These are phyloP conservation scores for Penicillium polonicum DNA, from an alignment of 2,329 filamentous ascomycete genomes.

Conservation along the genomic window DNA sequence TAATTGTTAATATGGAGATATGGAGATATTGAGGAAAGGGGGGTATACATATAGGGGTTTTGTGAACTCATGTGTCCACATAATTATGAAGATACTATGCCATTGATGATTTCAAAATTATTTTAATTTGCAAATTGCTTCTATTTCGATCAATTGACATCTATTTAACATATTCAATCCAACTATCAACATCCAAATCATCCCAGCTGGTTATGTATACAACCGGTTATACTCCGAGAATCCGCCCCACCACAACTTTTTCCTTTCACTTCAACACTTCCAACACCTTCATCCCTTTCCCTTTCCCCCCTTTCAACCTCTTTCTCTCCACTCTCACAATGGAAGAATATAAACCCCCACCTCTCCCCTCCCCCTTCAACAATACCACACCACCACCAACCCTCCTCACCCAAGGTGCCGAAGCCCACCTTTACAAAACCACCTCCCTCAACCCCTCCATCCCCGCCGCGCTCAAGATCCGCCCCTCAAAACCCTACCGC, in stretches of 20 bases:
- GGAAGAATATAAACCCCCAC: slow-evolving; percentile 32
- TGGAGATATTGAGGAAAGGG: not conserved
- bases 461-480: slow-evolving; percentile 83
- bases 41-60: not conserved
- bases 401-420: slow-evolving; percentile 89
- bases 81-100: not conserved
- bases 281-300: not conserved
- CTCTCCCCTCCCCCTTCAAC: slow-evolving; percentile 64
- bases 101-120: not conserved
- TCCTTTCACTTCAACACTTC: not conserved
- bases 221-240: slow-evolving; percentile 4
- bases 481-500: slow-evolving; percentile 85
- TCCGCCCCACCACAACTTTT: slow-evolving; percentile 10
- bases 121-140: not conserved
- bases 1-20: not conserved
- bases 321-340: slow-evolving; percentile 9
- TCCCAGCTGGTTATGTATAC: not conserved
- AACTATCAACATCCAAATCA: not conserved
- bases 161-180: not conserved
- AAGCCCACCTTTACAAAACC: slow-evolving; percentile 89
- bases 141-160: not conserved
- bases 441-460: slow-evolving; percentile 68
- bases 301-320: not conserved
- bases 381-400: slow-evolving; percentile 61
- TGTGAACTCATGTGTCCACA: not conserved